Conservation (phyloP, 192 early-diverging fungal genomes). For the Umbelopsis sp. region DNA sequence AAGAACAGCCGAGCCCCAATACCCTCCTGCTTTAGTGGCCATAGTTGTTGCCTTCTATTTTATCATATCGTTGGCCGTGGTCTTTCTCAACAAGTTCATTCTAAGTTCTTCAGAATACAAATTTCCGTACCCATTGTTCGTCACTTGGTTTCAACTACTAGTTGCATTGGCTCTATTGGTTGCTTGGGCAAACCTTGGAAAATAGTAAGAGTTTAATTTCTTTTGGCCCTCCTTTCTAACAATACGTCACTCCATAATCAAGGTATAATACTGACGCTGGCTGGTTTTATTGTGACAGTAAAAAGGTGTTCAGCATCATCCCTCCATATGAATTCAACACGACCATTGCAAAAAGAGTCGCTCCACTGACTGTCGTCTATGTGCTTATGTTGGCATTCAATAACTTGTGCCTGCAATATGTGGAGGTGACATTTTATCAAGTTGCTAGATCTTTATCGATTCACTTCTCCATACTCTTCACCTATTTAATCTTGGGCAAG, state of each 20-base stretch:
- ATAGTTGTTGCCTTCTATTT: conserved; percentile 64
- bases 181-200: conserved; percentile 54
- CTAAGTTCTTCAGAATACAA: conserved; percentile 58
- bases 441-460: conserved; percentile 68
- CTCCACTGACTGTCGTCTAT: conserved; percentile 63
- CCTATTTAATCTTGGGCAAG: conserved; percentile 59
- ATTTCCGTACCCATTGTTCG: conserved; percentile 68
- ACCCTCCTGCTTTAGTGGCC: conserved; percentile 44
- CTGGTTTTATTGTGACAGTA: conserved; percentile 25
- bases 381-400: conserved; percentile 69
- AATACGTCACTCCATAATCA: background rate
- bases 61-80: conserved; percentile 60
- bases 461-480: conserved; percentile 69
- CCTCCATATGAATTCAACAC: conserved; percentile 65
- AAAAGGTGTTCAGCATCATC: conserved; percentile 53
- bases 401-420: conserved; percentile 64
- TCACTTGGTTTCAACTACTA: conserved; percentile 66
- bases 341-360: conserved; percentile 51
- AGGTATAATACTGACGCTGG: background rate
- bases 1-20: conserved; percentile 19
- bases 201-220: conserved; percentile 46
- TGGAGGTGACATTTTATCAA: conserved; percentile 73
- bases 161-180: conserved; percentile 58
- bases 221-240: background rate
- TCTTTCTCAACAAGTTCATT: conserved; percentile 71